phyloP scores from a whole-genome alignment of 2,329 filamentous ascomycete genomes.

The Chrysoporthe puriensis region DNA sequence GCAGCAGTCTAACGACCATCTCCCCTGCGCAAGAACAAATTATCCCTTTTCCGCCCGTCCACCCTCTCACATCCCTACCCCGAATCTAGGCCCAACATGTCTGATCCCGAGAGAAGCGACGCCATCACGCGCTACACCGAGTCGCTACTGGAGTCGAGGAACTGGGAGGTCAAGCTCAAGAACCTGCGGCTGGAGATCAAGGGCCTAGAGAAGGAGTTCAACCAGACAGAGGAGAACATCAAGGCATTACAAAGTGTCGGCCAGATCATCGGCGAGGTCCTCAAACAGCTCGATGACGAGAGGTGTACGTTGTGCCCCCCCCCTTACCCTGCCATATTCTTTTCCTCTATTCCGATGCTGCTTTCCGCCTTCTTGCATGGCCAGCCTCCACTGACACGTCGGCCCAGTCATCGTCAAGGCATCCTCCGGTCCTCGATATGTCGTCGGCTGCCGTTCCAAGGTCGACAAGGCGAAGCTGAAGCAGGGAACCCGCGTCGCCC shows the following conservation, averaged over 20 bases:
- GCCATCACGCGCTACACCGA: slow-evolving; percentile 78
- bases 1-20: neutral
- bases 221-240: slow-evolving; percentile 98
- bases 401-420: slow-evolving; percentile 92
- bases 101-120: slow-evolving; percentile 65
- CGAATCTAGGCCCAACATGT: slow-evolving; percentile 45
- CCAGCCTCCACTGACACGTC: slow-evolving; percentile 24
- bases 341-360: neutral
- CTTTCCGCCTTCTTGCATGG: slow-evolving; percentile 25
- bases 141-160: slow-evolving; percentile 89
- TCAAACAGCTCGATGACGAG: slow-evolving; percentile 99
- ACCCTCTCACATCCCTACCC: slow-evolving; percentile 4
- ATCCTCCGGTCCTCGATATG: slow-evolving; percentile 94
- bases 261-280: slow-evolving; percentile 97
- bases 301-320: slow-evolving; percentile 70
- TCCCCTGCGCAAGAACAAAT: neutral
- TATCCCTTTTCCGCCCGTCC: slow-evolving; percentile 4
- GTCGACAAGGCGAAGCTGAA: slow-evolving; percentile 97
- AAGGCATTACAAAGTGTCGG: slow-evolving; percentile 98
- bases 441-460: slow-evolving; percentile 97
- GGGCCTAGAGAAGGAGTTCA: slow-evolving; percentile 90
- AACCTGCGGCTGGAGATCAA: slow-evolving; percentile 93
- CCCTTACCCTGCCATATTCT: neutral
- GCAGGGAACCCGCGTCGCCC: slow-evolving; percentile 94
- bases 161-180: slow-evolving; percentile 99